These are phyloP conservation scores for Lentinula boryana DNA, from an alignment of 768 basidiomycete species.

Conservation along the genomic window DNA sequence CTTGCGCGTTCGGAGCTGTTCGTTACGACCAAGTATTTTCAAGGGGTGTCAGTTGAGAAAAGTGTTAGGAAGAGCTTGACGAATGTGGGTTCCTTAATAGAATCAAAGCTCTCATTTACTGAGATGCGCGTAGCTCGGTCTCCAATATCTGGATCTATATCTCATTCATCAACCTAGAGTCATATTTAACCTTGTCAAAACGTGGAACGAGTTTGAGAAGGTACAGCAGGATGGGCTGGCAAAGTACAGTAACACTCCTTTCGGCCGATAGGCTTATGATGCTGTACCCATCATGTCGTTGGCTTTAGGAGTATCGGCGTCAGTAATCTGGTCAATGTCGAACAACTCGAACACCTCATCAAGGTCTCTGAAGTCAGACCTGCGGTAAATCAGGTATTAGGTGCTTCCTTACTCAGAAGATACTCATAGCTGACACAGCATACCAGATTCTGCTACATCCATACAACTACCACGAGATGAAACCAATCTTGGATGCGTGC, in stretches of 20 bases:
- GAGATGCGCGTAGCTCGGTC: conserved; percentile 40
- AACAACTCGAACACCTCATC: conserved; percentile 58
- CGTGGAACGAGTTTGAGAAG: conserved; percentile 55
- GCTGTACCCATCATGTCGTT: conserved; percentile 8
- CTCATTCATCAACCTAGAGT: conserved; percentile 52
- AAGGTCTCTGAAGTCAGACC: conserved; percentile 54
- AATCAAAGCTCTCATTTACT: neutral
- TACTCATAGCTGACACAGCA: neutral
- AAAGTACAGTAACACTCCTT: conserved; percentile 22
- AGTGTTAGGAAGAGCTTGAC: conserved; percentile 40
- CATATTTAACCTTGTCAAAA: conserved; percentile 24
- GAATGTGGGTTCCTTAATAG: conserved; percentile 29
- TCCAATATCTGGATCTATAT: conserved; percentile 63
- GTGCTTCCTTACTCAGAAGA: neutral
- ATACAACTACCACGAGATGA: conserved; percentile 47
- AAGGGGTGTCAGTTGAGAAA: conserved; percentile 29
- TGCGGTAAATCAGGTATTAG: conserved; percentile 59
- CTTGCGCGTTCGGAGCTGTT: conserved; percentile 39
- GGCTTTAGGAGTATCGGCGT: conserved; percentile 63
- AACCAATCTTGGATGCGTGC: conserved; percentile 41
- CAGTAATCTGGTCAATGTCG: conserved; percentile 45
- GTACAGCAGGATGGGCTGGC: conserved; percentile 39
- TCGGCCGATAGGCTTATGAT: neutral
- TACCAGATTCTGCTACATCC: conserved; percentile 47
- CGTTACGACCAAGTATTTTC: conserved; percentile 51